These are phyloP conservation scores for Ophiostoma tasmaniense DNA, from an alignment of 2,329 filamentous ascomycete species.

Conservation along the genomic window DNA sequence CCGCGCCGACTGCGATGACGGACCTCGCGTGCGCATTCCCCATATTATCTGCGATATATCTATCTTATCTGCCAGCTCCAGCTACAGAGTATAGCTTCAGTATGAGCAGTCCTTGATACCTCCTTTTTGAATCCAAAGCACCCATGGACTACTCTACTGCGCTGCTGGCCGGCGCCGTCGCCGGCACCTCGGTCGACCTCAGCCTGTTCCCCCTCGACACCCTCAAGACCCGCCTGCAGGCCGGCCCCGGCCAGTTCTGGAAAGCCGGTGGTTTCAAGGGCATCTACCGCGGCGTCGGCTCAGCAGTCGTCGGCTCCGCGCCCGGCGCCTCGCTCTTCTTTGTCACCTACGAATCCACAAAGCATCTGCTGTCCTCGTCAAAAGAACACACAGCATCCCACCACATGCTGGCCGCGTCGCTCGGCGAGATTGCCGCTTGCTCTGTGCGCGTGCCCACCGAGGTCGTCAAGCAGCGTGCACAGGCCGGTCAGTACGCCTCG, in stretches of 20 bases:
- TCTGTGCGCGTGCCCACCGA: slow-evolving; percentile 89
- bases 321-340: slow-evolving; percentile 96
- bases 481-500: slow-evolving; percentile 72
- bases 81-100: neutral
- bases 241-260: slow-evolving; percentile 57
- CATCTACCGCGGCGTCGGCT: slow-evolving; percentile 88
- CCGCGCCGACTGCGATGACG: neutral
- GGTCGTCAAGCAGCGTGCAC: slow-evolving; percentile 92
- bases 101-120: neutral
- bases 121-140: neutral
- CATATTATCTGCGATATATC: neutral
- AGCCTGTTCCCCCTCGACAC: slow-evolving; percentile 97
- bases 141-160: slow-evolving; percentile 47
- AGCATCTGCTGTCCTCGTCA: slow-evolving; percentile 37
- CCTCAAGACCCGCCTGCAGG: slow-evolving; percentile 94
- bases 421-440: slow-evolving; percentile 89
- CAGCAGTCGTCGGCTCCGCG: slow-evolving; percentile 80
- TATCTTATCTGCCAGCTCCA: neutral
- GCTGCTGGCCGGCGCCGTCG: slow-evolving; percentile 74
- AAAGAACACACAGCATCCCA: slow-evolving; percentile 29
- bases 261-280: slow-evolving; percentile 79
- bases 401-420: slow-evolving; percentile 77
- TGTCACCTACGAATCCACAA: slow-evolving; percentile 79
- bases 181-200: slow-evolving; percentile 92
- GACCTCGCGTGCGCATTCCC: neutral